Evolutionary conservation across 2,329 filamentous ascomycete species (phyloP), one percentile per base, ranked within the genome.

Genomic region (Niveomyces coronatus): DNA sequence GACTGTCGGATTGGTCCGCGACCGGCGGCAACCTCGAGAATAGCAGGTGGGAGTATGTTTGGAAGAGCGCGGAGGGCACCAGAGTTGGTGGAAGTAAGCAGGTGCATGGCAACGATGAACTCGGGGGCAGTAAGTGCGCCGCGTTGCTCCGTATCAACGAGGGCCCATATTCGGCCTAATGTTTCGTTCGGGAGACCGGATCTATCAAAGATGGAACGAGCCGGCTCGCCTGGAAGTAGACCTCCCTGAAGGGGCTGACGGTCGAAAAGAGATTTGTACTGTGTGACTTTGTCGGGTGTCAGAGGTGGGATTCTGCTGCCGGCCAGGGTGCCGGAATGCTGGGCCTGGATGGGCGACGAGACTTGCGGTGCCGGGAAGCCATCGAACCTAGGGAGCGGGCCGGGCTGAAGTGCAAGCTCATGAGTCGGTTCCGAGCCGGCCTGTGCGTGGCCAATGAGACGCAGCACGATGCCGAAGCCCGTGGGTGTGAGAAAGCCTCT

Each of bases 21-120:
- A 46, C 87, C 75, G 34, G 84, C 78, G 8, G 91, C 91, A 31
- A 88, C 89, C 54, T 98, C 91, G 53, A 93, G 94, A 5, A 98
- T 67, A 9, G 82, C 84, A 10, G 85, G 78, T 5, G 91, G 91
- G 3, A 98, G 72, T 18, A 82, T 76, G 44, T 68, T 82, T 2
- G 91, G 91, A 40, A 96, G 70, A 15, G 74, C 78, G 46, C 85
- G 79, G 57, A 98, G 72, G 20, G 79, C 71, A 16, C 87, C 84
- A 10, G 79, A 82, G 67, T 94, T 94, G 63, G 85, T 86, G 10
- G 87, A 94, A 11, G 86, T 89, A 45, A 98, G 71, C 44, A 98
- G 68, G 59, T 98, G 91, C 91, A 98, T 98, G 31, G 91, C 91
- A 53, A 98, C 93, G 54, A 94, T 84, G 57, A 98, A 98, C 52